Conservation (phyloP, 2,329 filamentous ascomycete species). For the Botrytis deweyae region DNA sequence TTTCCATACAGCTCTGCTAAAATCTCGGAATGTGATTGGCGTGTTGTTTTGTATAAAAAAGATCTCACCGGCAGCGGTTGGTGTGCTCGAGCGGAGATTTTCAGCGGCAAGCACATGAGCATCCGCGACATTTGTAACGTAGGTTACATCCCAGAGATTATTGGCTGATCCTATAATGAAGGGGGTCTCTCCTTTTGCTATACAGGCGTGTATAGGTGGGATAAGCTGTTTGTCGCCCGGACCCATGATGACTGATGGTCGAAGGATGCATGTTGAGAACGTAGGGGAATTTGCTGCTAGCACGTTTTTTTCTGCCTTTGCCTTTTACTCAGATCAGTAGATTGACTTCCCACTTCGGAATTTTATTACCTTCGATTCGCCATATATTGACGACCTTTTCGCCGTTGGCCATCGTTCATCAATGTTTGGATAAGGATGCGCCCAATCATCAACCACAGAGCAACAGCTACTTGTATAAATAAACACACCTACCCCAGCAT, state of each 20-base stretch:
- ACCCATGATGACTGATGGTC: slow-evolving; percentile 18
- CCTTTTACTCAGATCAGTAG: not conserved
- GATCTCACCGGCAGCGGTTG: slow-evolving; percentile 8
- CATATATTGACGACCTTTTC: slow-evolving; percentile 4
- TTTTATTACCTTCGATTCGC: slow-evolving; percentile 2
- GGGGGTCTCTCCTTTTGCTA: slow-evolving; percentile 1
- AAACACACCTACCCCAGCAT: not conserved
- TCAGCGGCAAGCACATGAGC: slow-evolving; percentile 17
- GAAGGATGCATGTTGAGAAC: slow-evolving; percentile 11
- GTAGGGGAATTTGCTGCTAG: slow-evolving; percentile 1
- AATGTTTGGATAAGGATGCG: slow-evolving; percentile 5
- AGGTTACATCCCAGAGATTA: slow-evolving; percentile 14
- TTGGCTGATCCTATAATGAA: slow-evolving; percentile 10
- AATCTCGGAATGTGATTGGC: slow-evolving; percentile 10
- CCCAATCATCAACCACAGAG: slow-evolving; percentile 16
- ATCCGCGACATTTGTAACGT: slow-evolving; percentile 17
- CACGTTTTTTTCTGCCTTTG: slow-evolving; percentile 2
- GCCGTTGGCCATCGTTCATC: slow-evolving; percentile 10
- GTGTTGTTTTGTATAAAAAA: slow-evolving; percentile 16
- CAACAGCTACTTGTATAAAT: slow-evolving; percentile 19
- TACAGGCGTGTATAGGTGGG: slow-evolving; percentile 15
- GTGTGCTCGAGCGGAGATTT: not conserved
- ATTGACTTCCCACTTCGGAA: too few species aligned
- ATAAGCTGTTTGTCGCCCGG: slow-evolving; percentile 12
- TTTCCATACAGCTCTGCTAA: slow-evolving; percentile 11